These are phyloP conservation scores for Acer yangbiense DNA, from an alignment of 345 rosid species.

Conservation along the genomic window DNA sequence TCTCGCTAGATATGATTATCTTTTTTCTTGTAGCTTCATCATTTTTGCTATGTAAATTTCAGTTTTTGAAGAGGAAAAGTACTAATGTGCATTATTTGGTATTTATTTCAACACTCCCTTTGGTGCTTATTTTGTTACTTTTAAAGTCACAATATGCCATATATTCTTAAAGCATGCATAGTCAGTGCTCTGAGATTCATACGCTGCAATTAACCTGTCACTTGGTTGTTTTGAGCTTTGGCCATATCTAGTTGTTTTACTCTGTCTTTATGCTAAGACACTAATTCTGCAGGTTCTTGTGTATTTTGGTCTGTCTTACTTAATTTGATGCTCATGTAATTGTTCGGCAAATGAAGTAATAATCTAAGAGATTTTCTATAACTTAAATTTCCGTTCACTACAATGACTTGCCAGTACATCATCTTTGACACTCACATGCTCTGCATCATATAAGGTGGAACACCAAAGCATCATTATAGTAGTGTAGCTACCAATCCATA, in stretches of 20 bases:
- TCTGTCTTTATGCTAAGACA: background rate
- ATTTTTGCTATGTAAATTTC: background rate
- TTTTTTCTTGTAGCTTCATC: background rate
- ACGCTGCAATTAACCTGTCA: background rate
- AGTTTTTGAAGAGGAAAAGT: background rate
- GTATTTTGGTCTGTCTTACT: background rate
- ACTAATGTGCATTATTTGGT: background rate
- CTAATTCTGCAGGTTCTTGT: background rate
- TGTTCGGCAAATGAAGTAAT: background rate
- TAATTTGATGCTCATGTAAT: background rate
- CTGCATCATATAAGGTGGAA: background rate
- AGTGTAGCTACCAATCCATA: background rate
- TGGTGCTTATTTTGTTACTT: background rate
- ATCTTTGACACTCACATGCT: background rate
- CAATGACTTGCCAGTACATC: conserved; percentile 7
- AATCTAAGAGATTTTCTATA: background rate
- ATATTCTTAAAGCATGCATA: background rate
- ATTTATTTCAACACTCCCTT: background rate
- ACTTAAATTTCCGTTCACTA: conserved; percentile 4
- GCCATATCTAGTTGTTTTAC: background rate
- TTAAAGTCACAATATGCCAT: background rate
- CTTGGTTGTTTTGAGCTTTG: background rate
- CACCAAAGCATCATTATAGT: background rate
- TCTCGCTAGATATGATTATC: background rate
- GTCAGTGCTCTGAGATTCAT: background rate